Evolutionary conservation across 23 red algal species (phyloP).

Genomic region (Cyanidium caldarium): DNA sequence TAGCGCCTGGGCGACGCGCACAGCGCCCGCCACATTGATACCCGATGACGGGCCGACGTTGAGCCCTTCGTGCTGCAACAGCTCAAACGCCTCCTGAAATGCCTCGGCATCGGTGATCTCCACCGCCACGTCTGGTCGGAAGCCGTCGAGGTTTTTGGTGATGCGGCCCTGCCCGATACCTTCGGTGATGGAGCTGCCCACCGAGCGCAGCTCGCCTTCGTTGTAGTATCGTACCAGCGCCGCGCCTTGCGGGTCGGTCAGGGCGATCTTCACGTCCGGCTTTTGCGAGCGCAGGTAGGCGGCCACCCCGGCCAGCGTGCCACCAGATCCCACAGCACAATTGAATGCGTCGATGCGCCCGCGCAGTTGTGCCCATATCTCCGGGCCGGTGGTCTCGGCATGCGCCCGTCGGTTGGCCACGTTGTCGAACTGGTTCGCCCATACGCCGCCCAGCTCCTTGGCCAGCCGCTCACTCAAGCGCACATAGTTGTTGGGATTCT

Average conservation of each 20-base stretch:
- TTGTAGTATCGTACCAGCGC: conserved; percentile 51
- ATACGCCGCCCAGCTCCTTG: conserved; percentile 25
- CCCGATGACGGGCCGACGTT: conserved; percentile 46
- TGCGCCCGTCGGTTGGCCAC: conserved; percentile 43
- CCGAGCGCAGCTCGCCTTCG: conserved; percentile 28
- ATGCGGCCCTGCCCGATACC: conserved; percentile 64
- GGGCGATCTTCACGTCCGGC: conserved; percentile 32
- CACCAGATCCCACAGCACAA: conserved; percentile 54
- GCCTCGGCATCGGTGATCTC: conserved; percentile 46
- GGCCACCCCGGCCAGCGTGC: conserved; percentile 40
- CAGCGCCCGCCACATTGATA: conserved; percentile 60
- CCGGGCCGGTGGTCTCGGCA: conserved; percentile 52
- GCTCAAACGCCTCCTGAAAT: conserved; percentile 25
- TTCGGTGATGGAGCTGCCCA: conserved; percentile 52
- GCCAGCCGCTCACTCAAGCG: conserved; percentile 24
- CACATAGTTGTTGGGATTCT: conserved; percentile 53
- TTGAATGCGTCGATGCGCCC: conserved; percentile 48
- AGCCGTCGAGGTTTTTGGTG: conserved; percentile 47
- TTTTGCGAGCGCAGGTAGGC: conserved; percentile 29
- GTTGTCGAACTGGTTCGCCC: conserved; percentile 72
- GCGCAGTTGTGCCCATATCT: conserved; percentile 53
- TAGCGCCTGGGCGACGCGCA: conserved; percentile 33
- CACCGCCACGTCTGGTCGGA: conserved; percentile 47
- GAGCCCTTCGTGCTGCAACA: conserved; percentile 55
- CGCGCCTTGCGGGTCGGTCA: conserved; percentile 58